Evolutionary conservation across 306 rosid genomes (phyloP).

Genomic region (Alnus rubra): DNA sequence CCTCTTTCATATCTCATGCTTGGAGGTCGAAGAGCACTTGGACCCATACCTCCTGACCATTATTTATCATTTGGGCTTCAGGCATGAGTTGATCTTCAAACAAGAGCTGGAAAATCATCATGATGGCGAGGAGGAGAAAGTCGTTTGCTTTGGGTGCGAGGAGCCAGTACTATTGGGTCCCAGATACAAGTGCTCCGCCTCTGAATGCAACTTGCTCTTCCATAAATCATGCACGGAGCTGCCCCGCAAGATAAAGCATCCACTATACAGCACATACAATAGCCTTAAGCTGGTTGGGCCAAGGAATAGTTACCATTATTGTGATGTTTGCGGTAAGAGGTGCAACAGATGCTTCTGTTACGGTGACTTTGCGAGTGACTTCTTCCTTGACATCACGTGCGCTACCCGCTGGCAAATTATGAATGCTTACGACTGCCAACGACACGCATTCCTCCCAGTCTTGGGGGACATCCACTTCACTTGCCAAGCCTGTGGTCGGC

Average conservation of each 20-base stretch:
- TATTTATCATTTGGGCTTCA: no score
- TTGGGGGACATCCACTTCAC: neutral
- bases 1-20: no score
- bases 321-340: neutral
- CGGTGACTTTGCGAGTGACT: neutral
- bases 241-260: neutral
- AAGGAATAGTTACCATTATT: no score
- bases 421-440: neutral
- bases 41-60: no score
- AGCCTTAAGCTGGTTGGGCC: neutral
- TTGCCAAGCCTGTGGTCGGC: neutral
- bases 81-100: neutral
- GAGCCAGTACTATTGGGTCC: neutral
- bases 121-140: neutral
- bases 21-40: no score
- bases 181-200: neutral
- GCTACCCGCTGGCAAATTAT: neutral
- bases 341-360: neutral
- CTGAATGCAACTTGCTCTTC: neutral
- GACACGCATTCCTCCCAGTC: neutral
- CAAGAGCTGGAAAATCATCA: neutral
- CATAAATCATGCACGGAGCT: neutral
- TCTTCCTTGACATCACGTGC: neutral
- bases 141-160: neutral
- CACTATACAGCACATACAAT: neutral